Base-by-base conservation (phyloP, 345 rosid species). In the Euclidium syriacum region DNA sequence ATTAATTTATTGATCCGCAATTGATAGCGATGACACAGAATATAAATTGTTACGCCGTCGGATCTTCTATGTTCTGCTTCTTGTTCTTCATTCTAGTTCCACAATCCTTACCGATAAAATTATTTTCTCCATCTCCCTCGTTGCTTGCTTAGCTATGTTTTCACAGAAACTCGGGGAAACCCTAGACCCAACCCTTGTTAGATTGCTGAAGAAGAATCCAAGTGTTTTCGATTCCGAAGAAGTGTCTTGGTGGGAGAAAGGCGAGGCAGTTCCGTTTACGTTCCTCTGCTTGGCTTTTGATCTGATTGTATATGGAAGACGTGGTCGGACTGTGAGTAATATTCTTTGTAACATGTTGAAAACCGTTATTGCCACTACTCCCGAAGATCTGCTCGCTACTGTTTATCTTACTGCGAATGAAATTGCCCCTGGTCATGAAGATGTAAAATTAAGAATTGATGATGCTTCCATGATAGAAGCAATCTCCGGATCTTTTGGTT, bases 401-500 rank as follows among this genome's bases (percentile, higher is more conserved):
- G 95, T 94, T 20, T 90, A 87, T 71, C 77, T 90, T 53, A 60
- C 85, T 20, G 96, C 91, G 2, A 83, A 85, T 65, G 81, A 79
- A 78, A 64, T 94, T 65, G 91, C 97, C 0, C 90, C 99, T 4
- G 87, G 96, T 14, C 97, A 90, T 36, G 92, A 90, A 58, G 99
- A 96, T 14, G 39, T 90, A 56, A 96, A 90, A 72, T 74, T 94
- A 55, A 96, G 99, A 38, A 85, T 87, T 33, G 97, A 96, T 50
- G 96, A 90, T 36, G 81, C 86, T 1, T 77, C 81, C 16, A 81
- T 94, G 61, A 81, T 85, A 15, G 85, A 85, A 65, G 97, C 96
- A 0, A 83, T 94, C 2, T 79, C 96, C 0, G 91, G 84, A 77
- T 95, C 97, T 24, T 94, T 69, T 75, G 97, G 97, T 71, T 83